phyloP scores from a whole-genome alignment of 2,329 filamentous ascomycete genomes.

The Sporothrix schenckii region DNA sequence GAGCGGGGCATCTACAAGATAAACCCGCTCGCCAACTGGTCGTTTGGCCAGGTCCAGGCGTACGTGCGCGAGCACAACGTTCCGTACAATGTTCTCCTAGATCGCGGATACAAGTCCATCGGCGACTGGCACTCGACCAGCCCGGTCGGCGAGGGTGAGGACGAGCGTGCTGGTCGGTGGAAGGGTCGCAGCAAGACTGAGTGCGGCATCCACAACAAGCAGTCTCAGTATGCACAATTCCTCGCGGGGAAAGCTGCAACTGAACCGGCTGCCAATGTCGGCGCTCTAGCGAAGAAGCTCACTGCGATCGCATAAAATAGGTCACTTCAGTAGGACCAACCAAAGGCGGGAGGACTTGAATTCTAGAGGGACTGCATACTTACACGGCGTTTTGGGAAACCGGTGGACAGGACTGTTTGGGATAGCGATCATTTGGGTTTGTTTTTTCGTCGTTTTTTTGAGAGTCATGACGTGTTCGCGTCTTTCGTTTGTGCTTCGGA shows the following conservation, averaged over 20 bases:
- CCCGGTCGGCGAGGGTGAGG: constrained; percentile 86
- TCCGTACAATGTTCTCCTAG: constrained; percentile 89
- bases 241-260: constrained; percentile 47
- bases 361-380: constrained; percentile 11
- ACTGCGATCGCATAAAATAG: not conserved
- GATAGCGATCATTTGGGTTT: constrained; percentile 14
- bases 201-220: constrained; percentile 98
- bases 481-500: not conserved
- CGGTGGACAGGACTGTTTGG: constrained; percentile 3
- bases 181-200: constrained; percentile 96
- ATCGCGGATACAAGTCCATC: constrained; percentile 95
- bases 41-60: constrained; percentile 82
- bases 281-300: not conserved
- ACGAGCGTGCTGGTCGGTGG: constrained; percentile 95
- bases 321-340: not conserved
- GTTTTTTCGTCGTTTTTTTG: not conserved
- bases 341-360: not conserved
- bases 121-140: constrained; percentile 98
- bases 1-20: constrained; percentile 93
- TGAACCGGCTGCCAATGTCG: not conserved
- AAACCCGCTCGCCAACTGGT: constrained; percentile 95
- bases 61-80: constrained; percentile 87
- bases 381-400: constrained; percentile 21
- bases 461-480: not conserved
- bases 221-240: constrained; percentile 88